phyloP scores from a whole-genome alignment of 2,329 filamentous ascomycete genomes.

The Hyphodiscus sp. region DNA sequence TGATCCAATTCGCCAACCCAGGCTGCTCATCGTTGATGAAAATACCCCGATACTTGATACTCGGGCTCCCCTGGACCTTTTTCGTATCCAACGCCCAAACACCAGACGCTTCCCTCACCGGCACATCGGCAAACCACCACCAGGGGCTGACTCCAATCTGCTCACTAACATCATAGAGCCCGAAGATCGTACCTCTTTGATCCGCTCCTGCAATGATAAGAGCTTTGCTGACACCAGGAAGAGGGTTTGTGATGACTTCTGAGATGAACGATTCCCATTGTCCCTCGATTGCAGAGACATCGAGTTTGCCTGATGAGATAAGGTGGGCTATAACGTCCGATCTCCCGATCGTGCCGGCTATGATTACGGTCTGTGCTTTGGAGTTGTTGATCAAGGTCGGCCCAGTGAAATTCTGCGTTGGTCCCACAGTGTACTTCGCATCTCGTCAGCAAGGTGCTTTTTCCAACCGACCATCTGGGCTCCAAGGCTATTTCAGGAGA shows the following conservation, averaged over 20 bases:
- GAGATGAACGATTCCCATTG: constrained; percentile 66
- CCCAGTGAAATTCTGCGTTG: constrained; percentile 37
- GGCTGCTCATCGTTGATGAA: constrained; percentile 58
- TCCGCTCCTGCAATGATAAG: constrained; percentile 65
- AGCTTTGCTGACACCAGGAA: constrained; percentile 49
- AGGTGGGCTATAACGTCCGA: constrained; percentile 56
- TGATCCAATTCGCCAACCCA: constrained; percentile 57
- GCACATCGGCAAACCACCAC: constrained; percentile 52
- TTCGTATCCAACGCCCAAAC: constrained; percentile 42
- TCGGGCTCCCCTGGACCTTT: constrained; percentile 43
- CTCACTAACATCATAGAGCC: constrained; percentile 64
- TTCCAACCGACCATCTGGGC: background rate
- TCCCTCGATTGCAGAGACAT: constrained; percentile 50
- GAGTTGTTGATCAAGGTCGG: constrained; percentile 31
- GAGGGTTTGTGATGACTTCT: constrained; percentile 49
- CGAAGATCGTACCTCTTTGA: constrained; percentile 60
- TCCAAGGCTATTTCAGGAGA: background rate
- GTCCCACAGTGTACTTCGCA: constrained; percentile 37
- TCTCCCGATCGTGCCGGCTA: constrained; percentile 62
- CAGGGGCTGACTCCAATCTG: constrained; percentile 67
- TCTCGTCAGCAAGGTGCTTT: background rate
- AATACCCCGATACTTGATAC: constrained; percentile 51
- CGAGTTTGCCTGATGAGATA: constrained; percentile 47
- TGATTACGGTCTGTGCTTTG: constrained; percentile 48
- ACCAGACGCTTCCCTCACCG: constrained; percentile 35